Base-by-base conservation (phyloP, 2,329 filamentous ascomycete genomes). In the Paraphoma sp. region DNA sequence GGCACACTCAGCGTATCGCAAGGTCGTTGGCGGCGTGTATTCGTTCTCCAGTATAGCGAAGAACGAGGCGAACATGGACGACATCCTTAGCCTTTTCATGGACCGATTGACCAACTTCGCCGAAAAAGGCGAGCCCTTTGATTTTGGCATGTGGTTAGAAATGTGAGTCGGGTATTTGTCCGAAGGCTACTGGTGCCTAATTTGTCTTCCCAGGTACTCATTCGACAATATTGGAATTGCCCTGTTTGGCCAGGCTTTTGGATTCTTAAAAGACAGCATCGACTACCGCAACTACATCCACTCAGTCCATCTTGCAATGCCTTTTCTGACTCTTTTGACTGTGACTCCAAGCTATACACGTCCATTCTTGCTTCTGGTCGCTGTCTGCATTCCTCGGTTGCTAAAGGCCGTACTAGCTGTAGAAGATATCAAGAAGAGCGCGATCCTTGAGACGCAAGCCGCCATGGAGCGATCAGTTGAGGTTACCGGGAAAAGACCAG, bases 221-320 rank as follows among this genome's bases (percentile, higher is more conserved):
- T 42, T 42, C 40, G 54, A 57, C 31, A 45, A 48, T 14, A 31
- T 57, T 18, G 54, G 54, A 6, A 45, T 36, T 16, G 43, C 56
- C n/a, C 60, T 66, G 41, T 64, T 62, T 16, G 63, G 63, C 2
- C 56, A 58, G n/a, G 53, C 51, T 4, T 69, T 70, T 49, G 63
- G 65, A 0, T 69, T 69, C 30, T n/a, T 68, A 12, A 49, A 53
- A 23, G 56, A 69, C 36, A 59, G 67, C 9, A 44, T 61, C n/a
- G 67, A 67, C 33, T 61, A 67, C 17, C 53, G 55, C 3, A 51
- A 44, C 14, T 69, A 67, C 43, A 70, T 70, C n/a, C 18, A 55
- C 10, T 57, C 78, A 1, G 67, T 79, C 0, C 73, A 79, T 53
- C 72, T 62, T 9, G 56, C 74, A 6, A 76, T 72, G 64, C 78